Evolutionary conservation across 1,139 yeast genomes (phyloP).

Genomic region (Zygoascus hellenicus): DNA sequence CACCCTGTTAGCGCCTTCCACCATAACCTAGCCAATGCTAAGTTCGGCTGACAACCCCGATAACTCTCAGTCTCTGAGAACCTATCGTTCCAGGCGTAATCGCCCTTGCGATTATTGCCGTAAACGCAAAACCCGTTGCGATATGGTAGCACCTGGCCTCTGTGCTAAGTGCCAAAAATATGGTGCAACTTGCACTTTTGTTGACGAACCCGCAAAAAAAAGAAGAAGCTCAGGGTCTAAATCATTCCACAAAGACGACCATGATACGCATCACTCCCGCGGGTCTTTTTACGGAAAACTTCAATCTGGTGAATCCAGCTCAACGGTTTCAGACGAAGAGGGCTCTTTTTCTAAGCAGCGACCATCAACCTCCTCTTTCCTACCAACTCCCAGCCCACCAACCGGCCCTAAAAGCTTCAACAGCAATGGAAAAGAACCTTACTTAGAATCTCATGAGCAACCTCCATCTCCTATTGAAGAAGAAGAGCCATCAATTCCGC

Average conservation of each 20-base stretch:
- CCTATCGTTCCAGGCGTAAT: constrained; percentile 11
- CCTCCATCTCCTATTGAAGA: constrained; percentile 9
- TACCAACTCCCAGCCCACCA: constrained; percentile 1
- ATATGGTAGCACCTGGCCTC: constrained; percentile 20
- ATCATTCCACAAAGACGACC: background rate
- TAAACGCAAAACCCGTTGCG: constrained; percentile 27
- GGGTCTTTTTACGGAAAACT: too few species aligned
- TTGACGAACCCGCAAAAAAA: constrained; percentile 22
- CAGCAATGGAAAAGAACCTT: too few species aligned
- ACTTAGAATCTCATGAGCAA: background rate
- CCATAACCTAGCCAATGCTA: background rate
- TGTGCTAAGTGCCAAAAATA: constrained; percentile 25
- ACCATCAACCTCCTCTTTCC: too few species aligned
- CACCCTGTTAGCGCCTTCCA: too few species aligned
- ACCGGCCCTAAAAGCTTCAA: background rate
- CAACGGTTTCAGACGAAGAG: too few species aligned
- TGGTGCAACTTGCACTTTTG: constrained; percentile 23
- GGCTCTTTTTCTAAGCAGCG: too few species aligned
- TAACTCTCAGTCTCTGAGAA: background rate
- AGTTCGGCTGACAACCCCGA: background rate
- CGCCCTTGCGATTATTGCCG: constrained; percentile 30
- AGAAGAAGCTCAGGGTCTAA: constrained; percentile 6
- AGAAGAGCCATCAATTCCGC: constrained; percentile 16
- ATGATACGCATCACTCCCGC: too few species aligned
- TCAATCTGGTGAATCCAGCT: too few species aligned